Conservation (phyloP, 208 protist species). For the Paratrypanosoma confusum region DNA sequence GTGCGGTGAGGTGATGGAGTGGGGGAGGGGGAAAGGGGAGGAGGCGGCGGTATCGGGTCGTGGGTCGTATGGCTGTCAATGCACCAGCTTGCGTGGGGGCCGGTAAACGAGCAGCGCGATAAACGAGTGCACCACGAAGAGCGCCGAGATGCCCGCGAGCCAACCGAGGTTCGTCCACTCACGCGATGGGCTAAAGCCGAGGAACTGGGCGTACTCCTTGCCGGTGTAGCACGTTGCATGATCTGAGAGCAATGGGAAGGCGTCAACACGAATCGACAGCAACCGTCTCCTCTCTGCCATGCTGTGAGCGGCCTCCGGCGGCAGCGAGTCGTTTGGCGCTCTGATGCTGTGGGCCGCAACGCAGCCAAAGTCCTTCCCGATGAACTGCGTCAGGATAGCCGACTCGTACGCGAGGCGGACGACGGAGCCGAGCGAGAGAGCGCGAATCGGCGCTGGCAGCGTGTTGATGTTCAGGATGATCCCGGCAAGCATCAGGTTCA, state of each 20-base stretch:
- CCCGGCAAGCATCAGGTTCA: constrained; percentile 40
- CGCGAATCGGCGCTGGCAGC: constrained; percentile 23
- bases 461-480: constrained; percentile 53
- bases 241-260: neutral
- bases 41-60: too few relatives aligned
- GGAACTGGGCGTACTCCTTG: constrained; percentile 29
- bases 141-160: constrained; percentile 17
- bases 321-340: neutral
- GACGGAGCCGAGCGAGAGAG: constrained; percentile 28
- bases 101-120: constrained; percentile 22
- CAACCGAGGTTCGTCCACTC: constrained; percentile 36
- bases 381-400: constrained; percentile 38
- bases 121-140: constrained; percentile 26
- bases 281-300: neutral
- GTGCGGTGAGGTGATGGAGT: too few relatives aligned
- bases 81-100: constrained; percentile 1
- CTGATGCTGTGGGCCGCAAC: neutral
- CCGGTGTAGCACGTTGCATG: constrained; percentile 35
- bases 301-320: neutral
- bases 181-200: constrained; percentile 25
- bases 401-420: constrained; percentile 47
- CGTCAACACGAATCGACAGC: neutral
- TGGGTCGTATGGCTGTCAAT: too few relatives aligned
- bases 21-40: too few relatives aligned
- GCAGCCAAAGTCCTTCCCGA: constrained; percentile 32